Evolutionary conservation across 352 stramenopile genomes (phyloP), one percentile per base, ranked within the genome.

Genomic region (Phytophthora idaei): DNA sequence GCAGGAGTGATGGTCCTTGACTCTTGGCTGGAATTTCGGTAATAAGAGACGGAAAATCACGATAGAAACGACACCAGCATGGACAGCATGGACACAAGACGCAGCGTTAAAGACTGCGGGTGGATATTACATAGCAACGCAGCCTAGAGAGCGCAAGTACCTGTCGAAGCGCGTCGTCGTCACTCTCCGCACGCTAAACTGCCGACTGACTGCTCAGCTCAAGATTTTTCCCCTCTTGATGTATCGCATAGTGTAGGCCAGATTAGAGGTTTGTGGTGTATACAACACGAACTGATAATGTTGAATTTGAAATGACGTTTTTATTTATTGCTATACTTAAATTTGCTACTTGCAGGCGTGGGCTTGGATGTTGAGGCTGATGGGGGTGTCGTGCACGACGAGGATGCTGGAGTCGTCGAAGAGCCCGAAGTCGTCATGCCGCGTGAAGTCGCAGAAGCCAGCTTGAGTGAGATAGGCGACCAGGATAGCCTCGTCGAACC

Each of bases 281-380:
- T 8, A 9, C 3, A 1, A 60, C 55, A 51, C 32, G 8, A 56
- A 39, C n/a, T 57, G 17, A 57, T 14, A 5, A 32, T 31, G 55
- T 52, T 70, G 54, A 69, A 69, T 54, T 60, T 57, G 21, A 39
- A 47, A 21, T 48, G 34, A 47, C 12, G 25, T 21, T 21, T 21
- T 21, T 21, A 21, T 21, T 21, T 21, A 21, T 21, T 21, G 21
- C 21, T 21, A 21, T 21, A 21, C 17, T 21, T 21, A 21, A 21
- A 4, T 42, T 17, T 42, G 12, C n/a, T 8, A 42, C 36, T 42
- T 47, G 51, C 67, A 71, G 27, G 36, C 32, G 27, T 34, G 55
- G 5, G 85, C 85, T 25, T 74, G 64, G 2, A 92, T 57, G 55
- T 94, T 92, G 48, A 94, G 60, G 32, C 84, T 91, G 66, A 94